Base-by-base conservation (phyloP, 2,329 filamentous ascomycete species). In the Alternaria dauci region DNA sequence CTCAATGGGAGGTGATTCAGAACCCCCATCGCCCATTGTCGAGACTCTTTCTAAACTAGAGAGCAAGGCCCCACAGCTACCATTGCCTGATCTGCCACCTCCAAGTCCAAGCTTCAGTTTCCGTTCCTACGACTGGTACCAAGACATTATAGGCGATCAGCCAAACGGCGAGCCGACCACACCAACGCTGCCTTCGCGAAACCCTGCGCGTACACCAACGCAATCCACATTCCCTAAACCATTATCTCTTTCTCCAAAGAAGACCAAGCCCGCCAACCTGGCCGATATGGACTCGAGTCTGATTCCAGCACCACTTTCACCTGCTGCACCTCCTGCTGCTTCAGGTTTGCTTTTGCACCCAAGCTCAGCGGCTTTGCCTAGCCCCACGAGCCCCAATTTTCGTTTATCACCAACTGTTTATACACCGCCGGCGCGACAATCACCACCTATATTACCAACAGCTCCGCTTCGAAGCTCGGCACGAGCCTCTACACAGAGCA, bases 91-190 rank as follows among this genome's bases (percentile, higher is more conserved):
- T n/a, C 34, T 65, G 20, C 61, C 59, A 44, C 70, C 70, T 12
- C 68, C 70, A 43, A 71, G 68, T 26, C 68, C 70, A 11, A 68
- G 68, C 36, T 62, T 71, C 34, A 71, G 69, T 25, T 71, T 71
- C 28, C 63, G 61, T 28, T 71, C 70, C 8, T 72, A 72, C 34
- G 69, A 71, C 44, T 72, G 70, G 70, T 72, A 72, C 47, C 69
- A 70, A 42, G 70, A 71, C 23, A 72, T 72, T 18, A 70, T 72
- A 50, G 64, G 66, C 30, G 68, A 71, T 28, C 63, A 61, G 14
- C 34, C 57, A 23, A 55, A 53, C 28, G 56, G 55, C 4, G 63
- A 55, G 43, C 57, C 44, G 34, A n/a, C n/a, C 3, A 43, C 36
- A 4, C 47, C 55, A 44, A 52, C 47, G 11, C 8, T 52, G 20